phyloP scores from a whole-genome alignment of 2,329 filamentous ascomycete species.

The Acephala macrosclerotiorum region DNA sequence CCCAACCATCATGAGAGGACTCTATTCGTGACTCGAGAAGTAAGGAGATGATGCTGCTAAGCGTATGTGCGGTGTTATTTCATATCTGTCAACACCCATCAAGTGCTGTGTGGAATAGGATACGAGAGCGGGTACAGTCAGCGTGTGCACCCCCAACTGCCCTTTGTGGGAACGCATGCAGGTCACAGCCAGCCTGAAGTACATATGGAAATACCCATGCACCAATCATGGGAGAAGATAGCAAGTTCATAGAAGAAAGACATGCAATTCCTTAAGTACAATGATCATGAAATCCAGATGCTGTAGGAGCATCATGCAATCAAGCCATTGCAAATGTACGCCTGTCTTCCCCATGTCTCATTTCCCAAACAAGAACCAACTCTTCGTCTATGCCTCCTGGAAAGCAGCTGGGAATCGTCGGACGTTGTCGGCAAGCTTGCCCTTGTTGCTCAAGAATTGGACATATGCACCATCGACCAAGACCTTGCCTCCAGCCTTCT shows the following conservation, averaged over 20 bases:
- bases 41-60: not conserved
- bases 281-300: slow-evolving; percentile 36
- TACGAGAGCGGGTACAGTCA: slow-evolving; percentile 8
- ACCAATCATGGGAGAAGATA: not conserved
- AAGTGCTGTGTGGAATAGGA: not conserved
- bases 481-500: slow-evolving; percentile 92
- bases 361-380: slow-evolving; percentile 18
- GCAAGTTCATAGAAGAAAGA: slow-evolving; percentile 29
- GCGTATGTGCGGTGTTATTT: slow-evolving; percentile 2
- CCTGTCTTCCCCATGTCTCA: slow-evolving; percentile 34
- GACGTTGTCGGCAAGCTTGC: slow-evolving; percentile 85
- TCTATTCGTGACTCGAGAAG: slow-evolving; percentile 3
- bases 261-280: slow-evolving; percentile 43
- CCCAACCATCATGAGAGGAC: slow-evolving; percentile 15
- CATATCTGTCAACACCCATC: not conserved
- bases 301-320: slow-evolving; percentile 34
- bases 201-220: not conserved
- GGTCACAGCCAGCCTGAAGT: slow-evolving; percentile 7
- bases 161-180: slow-evolving; percentile 1
- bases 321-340: slow-evolving; percentile 42
- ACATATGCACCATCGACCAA: slow-evolving; percentile 99
- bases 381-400: slow-evolving; percentile 47
- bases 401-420: slow-evolving; percentile 95
- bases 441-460: slow-evolving; percentile 97
- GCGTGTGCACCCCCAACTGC: slow-evolving; percentile 4